Evolutionary conservation across 2,329 filamentous ascomycete genomes (phyloP), one percentile per base, ranked within the genome.

Genomic region (Harringtonia aguacate): DNA sequence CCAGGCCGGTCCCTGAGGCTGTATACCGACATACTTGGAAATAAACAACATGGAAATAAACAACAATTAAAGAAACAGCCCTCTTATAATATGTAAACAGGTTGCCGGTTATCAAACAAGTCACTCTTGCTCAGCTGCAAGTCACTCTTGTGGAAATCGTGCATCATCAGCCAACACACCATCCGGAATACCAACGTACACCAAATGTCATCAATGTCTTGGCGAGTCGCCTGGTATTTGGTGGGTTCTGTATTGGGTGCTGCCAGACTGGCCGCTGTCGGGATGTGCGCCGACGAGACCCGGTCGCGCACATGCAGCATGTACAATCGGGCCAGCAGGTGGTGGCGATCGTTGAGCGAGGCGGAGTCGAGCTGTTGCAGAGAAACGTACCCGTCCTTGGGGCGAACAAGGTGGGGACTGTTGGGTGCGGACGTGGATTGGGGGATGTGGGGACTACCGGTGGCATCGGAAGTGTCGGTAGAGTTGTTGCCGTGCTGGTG

Each of bases 151-250:
- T 75, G 62, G 43, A 77, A 77, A 50, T 77, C 70, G 52, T 78
- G 73, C 47, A 77, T 57, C 59, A 73, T 64, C 43, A 77, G 56
- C 75, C 73, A 77, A 53, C 72, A 76, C 22, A 77, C 61, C 73
- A 77, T 77, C 21, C 73, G 60, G 49, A 77, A 73, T 4, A 75
- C 61, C n/a, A 77, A 57, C 8, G 68, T 69, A 49, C 69, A 71
- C 73, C 73, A 77, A 17, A 75, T 66, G 8, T 68, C 63, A 18
- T 55, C 55, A 3, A 59, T 55, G 24, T 51, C 46, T 31, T 49
- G 45, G 39, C 49, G 44, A 31, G 41, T 21, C 8, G 36, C 21
- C 10, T 17, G 34, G 30, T 33, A 27, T 9, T n/a, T n/a, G n/a
- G n/a, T n/a, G n/a, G n/a, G n/a, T n/a, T n/a, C n/a, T n/a, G n/a